Conservation (phyloP, 192 early-diverging fungal species). For the Backusella mclennaniae region DNA sequence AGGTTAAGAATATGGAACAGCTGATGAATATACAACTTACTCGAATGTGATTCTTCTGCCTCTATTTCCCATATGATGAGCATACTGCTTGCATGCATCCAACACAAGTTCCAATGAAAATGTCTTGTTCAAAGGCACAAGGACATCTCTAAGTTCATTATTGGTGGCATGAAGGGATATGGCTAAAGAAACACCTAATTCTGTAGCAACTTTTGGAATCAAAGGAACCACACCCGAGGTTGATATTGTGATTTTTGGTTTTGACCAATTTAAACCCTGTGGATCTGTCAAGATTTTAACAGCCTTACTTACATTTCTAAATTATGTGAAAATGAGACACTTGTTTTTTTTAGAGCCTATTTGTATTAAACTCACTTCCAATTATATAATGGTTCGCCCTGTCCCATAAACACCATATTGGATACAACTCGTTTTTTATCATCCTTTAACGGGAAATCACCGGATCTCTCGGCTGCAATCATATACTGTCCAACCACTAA, state of each 20-base stretch:
- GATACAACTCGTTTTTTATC: conserved; percentile 51
- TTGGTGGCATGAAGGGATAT: conserved; percentile 85
- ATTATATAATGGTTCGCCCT: conserved; percentile 89
- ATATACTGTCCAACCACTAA: conserved; percentile 65
- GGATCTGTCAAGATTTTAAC: conserved; percentile 57
- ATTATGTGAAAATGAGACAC: too few species aligned
- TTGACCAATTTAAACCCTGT: conserved; percentile 59
- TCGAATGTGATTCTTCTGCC: conserved; percentile 84
- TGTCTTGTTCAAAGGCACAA: conserved; percentile 87
- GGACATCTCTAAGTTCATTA: conserved; percentile 66
- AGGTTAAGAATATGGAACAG: neutral
- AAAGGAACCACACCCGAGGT: conserved; percentile 85
- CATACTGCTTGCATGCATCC: conserved; percentile 66
- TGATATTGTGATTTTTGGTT: conserved; percentile 78
- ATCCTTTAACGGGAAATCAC: conserved; percentile 58
- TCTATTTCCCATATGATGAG: conserved; percentile 43
- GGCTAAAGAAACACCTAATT: conserved; percentile 71
- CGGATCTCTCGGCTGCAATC: conserved; percentile 55
- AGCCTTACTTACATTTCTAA: conserved; percentile 58
- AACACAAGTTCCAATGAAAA: conserved; percentile 74
- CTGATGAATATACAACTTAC: conserved; percentile 33
- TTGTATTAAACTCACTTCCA: conserved; percentile 51
- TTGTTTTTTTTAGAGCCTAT: neutral
- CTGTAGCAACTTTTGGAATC: conserved; percentile 70
- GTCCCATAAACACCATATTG: conserved; percentile 94